Evolutionary conservation across 371 early-diverging fungal species (phyloP).

Genomic region (Rhizopus sp.): DNA sequence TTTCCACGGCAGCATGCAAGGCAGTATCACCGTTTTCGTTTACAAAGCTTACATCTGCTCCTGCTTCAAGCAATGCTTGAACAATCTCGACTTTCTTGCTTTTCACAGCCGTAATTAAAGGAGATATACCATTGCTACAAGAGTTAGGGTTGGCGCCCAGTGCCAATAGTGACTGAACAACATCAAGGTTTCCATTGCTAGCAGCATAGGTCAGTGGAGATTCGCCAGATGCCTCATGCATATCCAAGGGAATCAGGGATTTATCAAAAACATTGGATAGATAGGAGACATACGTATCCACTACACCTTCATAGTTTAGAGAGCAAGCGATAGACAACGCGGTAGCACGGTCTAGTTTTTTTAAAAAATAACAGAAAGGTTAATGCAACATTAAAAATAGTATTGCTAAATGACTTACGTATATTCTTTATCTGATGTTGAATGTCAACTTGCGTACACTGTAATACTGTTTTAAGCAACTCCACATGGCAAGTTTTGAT

Average conservation of each 20-base stretch:
- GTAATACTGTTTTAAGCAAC: conserved; percentile 19
- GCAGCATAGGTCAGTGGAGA: conserved; percentile 40
- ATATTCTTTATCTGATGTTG: conserved; percentile 30
- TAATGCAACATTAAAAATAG: neutral
- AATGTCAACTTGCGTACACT: conserved; percentile 10
- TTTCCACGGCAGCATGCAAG: conserved; percentile 50
- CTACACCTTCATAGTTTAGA: conserved; percentile 8
- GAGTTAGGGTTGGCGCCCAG: conserved; percentile 32
- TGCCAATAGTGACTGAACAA: conserved; percentile 28
- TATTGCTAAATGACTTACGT: conserved; percentile 17
- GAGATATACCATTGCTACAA: conserved; percentile 4
- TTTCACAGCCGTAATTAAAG: conserved; percentile 25
- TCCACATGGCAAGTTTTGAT: conserved; percentile 15
- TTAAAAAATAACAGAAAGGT: neutral
- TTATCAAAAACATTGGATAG: neutral
- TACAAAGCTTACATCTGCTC: conserved; percentile 18
- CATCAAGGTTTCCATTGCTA: conserved; percentile 22
- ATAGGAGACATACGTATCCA: conserved; percentile 5
- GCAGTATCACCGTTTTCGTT: conserved; percentile 29
- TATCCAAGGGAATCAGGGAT: conserved; percentile 18
- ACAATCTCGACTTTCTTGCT: conserved; percentile 20
- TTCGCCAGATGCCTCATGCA: conserved; percentile 10
- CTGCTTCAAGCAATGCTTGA: conserved; percentile 14
- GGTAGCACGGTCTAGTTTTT: conserved; percentile 22
- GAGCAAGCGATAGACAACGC: conserved; percentile 29